phyloP scores from a whole-genome alignment of 768 basidiomycete species.

The Gloeostereum incarnatum region DNA sequence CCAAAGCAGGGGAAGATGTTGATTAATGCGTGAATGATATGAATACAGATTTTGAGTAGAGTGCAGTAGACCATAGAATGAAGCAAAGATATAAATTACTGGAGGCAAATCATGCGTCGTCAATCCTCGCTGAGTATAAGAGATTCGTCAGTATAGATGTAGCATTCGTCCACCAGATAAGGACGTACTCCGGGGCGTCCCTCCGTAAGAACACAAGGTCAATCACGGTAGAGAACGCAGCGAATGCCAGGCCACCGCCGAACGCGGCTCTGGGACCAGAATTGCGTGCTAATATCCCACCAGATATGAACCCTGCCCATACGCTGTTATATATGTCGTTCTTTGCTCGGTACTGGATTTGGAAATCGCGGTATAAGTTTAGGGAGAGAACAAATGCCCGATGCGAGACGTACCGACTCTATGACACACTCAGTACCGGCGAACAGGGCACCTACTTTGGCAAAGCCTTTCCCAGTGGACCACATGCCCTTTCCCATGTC shows the following conservation, averaged over 20 bases:
- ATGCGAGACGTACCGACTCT: conserved; percentile 64
- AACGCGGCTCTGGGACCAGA: conserved; percentile 81
- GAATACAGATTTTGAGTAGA: no score
- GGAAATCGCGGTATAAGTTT: not conserved
- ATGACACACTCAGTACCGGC: conserved; percentile 95
- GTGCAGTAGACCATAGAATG: no score
- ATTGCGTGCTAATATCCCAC: conserved; percentile 80
- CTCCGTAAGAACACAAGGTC: conserved; percentile 71
- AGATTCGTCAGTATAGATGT: no score
- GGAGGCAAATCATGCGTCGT: no score
- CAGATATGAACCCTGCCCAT: conserved; percentile 80
- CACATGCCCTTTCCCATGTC: conserved; percentile 96
- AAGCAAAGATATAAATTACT: no score
- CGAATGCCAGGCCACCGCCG: conserved; percentile 88
- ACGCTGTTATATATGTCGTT: conserved; percentile 93
- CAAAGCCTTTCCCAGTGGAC: conserved; percentile 84
- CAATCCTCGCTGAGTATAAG: no score
- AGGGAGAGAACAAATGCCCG: not conserved
- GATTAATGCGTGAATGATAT: no score
- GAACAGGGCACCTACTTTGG: conserved; percentile 88
- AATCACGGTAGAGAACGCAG: conserved; percentile 87
- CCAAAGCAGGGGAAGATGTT: no score
- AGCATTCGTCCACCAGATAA: no score
- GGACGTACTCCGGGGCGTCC: conserved; percentile 74
- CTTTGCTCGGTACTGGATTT: conserved; percentile 80